Evolutionary conservation across 2,329 filamentous ascomycete genomes (phyloP).

Genomic region (Chalaropsis ovoidea): DNA sequence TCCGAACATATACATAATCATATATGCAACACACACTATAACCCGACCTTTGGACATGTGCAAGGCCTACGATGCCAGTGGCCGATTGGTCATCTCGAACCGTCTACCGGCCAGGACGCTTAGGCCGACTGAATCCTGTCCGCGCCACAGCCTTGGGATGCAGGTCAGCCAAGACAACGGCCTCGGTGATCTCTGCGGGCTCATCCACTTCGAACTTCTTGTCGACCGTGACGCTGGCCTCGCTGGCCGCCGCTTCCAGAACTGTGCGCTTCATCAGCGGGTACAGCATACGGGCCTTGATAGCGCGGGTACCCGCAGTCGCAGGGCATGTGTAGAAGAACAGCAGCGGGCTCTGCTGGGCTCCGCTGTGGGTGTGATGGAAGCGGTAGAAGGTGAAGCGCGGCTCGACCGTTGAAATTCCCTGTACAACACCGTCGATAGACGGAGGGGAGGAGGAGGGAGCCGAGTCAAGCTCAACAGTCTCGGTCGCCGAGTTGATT

Average conservation of each 20-base stretch:
- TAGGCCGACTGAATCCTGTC: constrained; percentile 64
- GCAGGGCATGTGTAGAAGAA: constrained; percentile 77
- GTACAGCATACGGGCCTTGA: constrained; percentile 81
- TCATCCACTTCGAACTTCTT: constrained; percentile 63
- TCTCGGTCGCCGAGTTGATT: constrained; percentile 62
- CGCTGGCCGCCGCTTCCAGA: constrained; percentile 52
- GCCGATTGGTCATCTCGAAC: not conserved
- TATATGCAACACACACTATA: constrained; percentile 5
- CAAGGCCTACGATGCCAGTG: not conserved
- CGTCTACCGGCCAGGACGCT: constrained; percentile 58
- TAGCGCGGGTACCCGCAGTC: constrained; percentile 52
- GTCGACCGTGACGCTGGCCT: constrained; percentile 55
- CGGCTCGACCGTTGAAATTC: constrained; percentile 58
- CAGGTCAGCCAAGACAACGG: constrained; percentile 54
- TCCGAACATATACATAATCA: constrained; percentile 4
- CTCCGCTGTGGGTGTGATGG: constrained; percentile 45
- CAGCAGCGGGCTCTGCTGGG: constrained; percentile 49
- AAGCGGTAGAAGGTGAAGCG: constrained; percentile 71
- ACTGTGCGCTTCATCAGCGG: constrained; percentile 60
- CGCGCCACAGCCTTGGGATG: constrained; percentile 56
- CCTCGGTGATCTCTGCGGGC: constrained; percentile 59
- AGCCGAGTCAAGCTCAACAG: constrained; percentile 51
- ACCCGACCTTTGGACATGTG: not conserved
- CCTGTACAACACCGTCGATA: constrained; percentile 46
- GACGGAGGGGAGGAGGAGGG: constrained; percentile 43